These are phyloP conservation scores for Cercophora samala DNA, from an alignment of 495 filamentous ascomycete genomes.

Conservation along the genomic window DNA sequence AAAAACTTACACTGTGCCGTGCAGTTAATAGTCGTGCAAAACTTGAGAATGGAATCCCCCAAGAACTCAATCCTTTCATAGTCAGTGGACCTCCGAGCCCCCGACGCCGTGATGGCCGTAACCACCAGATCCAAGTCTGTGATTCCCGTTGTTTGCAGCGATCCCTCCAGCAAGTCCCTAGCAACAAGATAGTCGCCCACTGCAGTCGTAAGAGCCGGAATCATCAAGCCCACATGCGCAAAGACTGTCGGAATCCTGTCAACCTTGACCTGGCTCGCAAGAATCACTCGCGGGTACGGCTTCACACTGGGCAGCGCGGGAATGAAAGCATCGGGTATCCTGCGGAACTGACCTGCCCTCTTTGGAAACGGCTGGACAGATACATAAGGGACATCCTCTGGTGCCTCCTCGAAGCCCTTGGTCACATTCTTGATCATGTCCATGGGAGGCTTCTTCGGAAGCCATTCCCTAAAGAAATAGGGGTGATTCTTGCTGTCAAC, in stretches of 20 bases:
- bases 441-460: slow-evolving; percentile 39
- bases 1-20: slow-evolving; percentile 51
- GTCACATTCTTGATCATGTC: slow-evolving; percentile 26
- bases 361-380: slow-evolving; percentile 51
- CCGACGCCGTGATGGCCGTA: slow-evolving; percentile 69
- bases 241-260: slow-evolving; percentile 59
- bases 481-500: slow-evolving; percentile 21
- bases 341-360: slow-evolving; percentile 60
- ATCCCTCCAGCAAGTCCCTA: slow-evolving; percentile 55
- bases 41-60: slow-evolving; percentile 84
- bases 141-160: slow-evolving; percentile 57
- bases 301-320: slow-evolving; percentile 28
- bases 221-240: slow-evolving; percentile 63
- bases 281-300: slow-evolving; percentile 35
- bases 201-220: slow-evolving; percentile 72
- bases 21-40: slow-evolving; percentile 63
- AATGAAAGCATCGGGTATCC: not conserved
- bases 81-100: slow-evolving; percentile 57
- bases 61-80: slow-evolving; percentile 91
- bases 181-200: slow-evolving; percentile 65
- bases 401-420: slow-evolving; percentile 27
- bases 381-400: slow-evolving; percentile 46
- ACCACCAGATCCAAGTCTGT: slow-evolving; percentile 55
- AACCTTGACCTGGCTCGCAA: slow-evolving; percentile 33
- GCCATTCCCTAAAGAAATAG: slow-evolving; percentile 32